Evolutionary conservation across 2,329 filamentous ascomycete genomes (phyloP), one percentile per base, ranked within the genome.

Genomic region (Cladobotryum protrusum): DNA sequence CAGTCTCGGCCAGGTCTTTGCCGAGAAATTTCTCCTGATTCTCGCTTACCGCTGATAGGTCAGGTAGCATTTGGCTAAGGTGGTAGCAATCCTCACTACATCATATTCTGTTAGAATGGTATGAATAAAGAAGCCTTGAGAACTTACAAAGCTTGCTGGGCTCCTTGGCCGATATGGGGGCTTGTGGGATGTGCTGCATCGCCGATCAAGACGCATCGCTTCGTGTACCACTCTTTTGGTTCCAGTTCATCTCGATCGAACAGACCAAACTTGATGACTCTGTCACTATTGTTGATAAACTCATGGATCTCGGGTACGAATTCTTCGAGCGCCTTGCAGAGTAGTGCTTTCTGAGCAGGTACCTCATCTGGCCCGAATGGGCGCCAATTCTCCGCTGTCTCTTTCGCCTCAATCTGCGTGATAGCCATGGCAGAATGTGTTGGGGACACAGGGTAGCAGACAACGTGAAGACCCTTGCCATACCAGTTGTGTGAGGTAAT

Each of bases 141-240:
- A 29, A 48, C 54, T 54, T 44, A 54, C 54, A 54, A 43, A n/a
- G 52, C 52, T 41, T 59, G 59, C 12, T 60, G 59, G 5, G 57
- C 57, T 9, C 59, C 59, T 47, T 61, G 59, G 2, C 59, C 59
- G 12, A 61, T 57, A 43, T 61, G 59, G 2, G 58, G 56, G 34
- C 56, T 60, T 1, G 58, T 61, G 1, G 59, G 57, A 50, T 61
- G 59, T 18, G 58, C 59, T 7, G 59, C 57, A 42, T 61, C 59
- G 11, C 57, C 58, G 9, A 58, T 52, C 19, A 61, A 46, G 18
- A 59, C 56, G 33, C 54, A 56, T 5, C 57, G 56, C n/a, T 46
- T 49, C 12, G 54, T 55, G 39, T 52, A 56, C 59, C 59, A 61
- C 37, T 59, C 48, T n/a, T 52, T 45, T 3, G 56, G 46, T 9